Evolutionary conservation across 2,329 filamentous ascomycete species (phyloP), one percentile per base, ranked within the genome.

Genomic region (Ceratocystis cubensis): DNA sequence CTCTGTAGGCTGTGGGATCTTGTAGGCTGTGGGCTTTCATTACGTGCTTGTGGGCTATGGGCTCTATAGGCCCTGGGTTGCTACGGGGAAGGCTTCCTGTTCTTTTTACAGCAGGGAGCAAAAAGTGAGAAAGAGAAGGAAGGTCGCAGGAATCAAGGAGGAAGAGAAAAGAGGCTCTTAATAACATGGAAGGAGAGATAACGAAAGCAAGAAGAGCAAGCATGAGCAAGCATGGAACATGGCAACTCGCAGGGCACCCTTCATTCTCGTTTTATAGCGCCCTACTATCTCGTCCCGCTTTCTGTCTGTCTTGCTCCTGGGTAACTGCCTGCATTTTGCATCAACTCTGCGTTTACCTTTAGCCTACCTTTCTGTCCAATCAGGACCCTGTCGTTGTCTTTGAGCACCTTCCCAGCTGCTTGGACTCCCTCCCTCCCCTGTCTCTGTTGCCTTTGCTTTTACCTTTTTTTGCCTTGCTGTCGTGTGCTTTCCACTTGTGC

Each of bases 121-220:
- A 53, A 20, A 15, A 17, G 48, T 10, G 53, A 57, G 53, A 25
- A 57, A 57, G 22, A 20, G 30, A 30, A 57, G 53, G 53, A 57
- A 30, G 22, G 17, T 10, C 50, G 10, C 8, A 56, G 50, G 50
- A 56, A 22, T 22, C 50, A 56, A 15, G 37, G 37, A 57, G 53
- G 28, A 59, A 59, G 56, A 37, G 56, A 37, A 59, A 59, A 59
- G 56, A 59, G 56, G 17, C 56, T 59, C 56, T 59, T 59, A 59
- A 59, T 17, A 59, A n/a, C 56, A 28, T 30, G 28, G 56, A 37
- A 22, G 7, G n/a, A 53, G 10, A 53, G n/a, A 53, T 20, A n/a
- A 53, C 22, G 48, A 25, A 53, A n/a, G n/a, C n/a, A 20, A 25
- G 48, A 7, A 53, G 7, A 53, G n/a, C n/a, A 13, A 53, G 22